Conservation (phyloP, 495 filamentous ascomycete species). For the Trichodelitschia bisporula region DNA sequence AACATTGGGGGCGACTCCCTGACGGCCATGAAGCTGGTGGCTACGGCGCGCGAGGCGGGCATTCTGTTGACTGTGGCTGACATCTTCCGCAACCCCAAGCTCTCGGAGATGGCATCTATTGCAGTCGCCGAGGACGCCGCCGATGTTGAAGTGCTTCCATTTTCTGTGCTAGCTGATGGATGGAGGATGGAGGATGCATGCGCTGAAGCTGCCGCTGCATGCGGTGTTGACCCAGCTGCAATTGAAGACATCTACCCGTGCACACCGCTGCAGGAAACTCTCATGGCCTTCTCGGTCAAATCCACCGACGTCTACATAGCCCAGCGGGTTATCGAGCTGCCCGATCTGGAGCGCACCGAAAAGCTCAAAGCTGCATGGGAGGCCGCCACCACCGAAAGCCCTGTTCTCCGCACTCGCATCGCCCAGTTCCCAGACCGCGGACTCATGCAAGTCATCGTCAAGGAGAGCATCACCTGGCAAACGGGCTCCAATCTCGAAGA, state of each 20-base stretch:
- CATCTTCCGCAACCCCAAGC: conserved; percentile 23
- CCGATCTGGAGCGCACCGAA: conserved; percentile 2
- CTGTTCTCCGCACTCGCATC: conserved; percentile 34
- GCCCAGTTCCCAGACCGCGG: conserved; percentile 27
- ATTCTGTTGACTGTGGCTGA: conserved; percentile 20
- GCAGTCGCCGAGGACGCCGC: conserved; percentile 4
- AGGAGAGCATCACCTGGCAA: conserved; percentile 24
- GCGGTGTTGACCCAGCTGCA: conserved; percentile 15
- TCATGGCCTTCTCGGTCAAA: conserved; percentile 10
- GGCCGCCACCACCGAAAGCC: conserved; percentile 17
- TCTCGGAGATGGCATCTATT: conserved; percentile 24
- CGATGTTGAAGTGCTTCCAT: conserved; percentile 23
- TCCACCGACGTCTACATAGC: conserved; percentile 7
- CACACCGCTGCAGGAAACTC: conserved; percentile 24
- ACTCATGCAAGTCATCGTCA: conserved; percentile 32
- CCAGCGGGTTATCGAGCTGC: conserved; percentile 7
- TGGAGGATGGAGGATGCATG: conserved; percentile 13
- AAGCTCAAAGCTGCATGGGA: conserved; percentile 20
- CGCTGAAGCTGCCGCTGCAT: conserved; percentile 20
- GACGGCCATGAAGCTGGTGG: conserved; percentile 9
- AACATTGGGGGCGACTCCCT: conserved; percentile 11
- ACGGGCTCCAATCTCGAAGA: conserved; percentile 19
- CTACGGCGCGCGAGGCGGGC: conserved; percentile 6
- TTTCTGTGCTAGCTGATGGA: conserved; percentile 7
- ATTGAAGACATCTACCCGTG: conserved; percentile 36